phyloP scores from a whole-genome alignment of 2,329 filamentous ascomycete species.

The Talaromyces sp. region DNA sequence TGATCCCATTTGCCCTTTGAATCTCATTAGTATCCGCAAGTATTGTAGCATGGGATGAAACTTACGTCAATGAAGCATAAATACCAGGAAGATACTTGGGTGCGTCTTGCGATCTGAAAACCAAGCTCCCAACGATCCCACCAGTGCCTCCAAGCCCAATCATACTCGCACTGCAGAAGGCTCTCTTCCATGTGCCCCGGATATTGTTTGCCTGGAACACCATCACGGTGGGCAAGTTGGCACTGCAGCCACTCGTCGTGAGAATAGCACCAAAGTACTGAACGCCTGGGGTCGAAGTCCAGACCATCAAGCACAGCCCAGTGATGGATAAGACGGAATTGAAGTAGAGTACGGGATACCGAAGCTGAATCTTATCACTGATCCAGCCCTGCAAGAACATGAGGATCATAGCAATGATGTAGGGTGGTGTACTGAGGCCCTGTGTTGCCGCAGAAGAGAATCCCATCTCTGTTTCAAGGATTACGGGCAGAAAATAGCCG shows the following conservation, averaged over 20 bases:
- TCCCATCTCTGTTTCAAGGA: conserved; percentile 2
- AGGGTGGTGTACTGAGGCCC: conserved; percentile 3
- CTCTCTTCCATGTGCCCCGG: conserved; percentile 5
- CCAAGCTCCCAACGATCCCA: conserved; percentile 2
- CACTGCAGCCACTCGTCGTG: not conserved
- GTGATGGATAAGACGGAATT: not conserved
- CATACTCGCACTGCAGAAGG: conserved; percentile 4
- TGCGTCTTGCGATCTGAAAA: conserved; percentile 5
- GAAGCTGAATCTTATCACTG: conserved; percentile 1
- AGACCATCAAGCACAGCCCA: conserved; percentile 1
- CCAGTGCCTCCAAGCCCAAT: conserved; percentile 4
- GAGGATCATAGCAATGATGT: conserved; percentile 2
- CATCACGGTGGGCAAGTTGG: not conserved
- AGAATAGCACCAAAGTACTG: conserved; percentile 1
- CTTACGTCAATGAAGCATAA: conserved; percentile 6
- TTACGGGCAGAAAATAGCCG: conserved; percentile 5
- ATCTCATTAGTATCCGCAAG: not conserved
- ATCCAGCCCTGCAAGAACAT: conserved; percentile 5
- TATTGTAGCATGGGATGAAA: not conserved
- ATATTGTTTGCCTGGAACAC: conserved; percentile 7
- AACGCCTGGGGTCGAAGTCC: not conserved
- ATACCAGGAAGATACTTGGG: conserved; percentile 6
- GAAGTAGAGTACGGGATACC: conserved; percentile 1
- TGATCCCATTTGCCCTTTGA: not conserved
- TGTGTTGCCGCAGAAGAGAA: not conserved